Base-by-base conservation (phyloP, 2,329 filamentous ascomycete species). In the Hymenotorrendiella dingleyae region DNA sequence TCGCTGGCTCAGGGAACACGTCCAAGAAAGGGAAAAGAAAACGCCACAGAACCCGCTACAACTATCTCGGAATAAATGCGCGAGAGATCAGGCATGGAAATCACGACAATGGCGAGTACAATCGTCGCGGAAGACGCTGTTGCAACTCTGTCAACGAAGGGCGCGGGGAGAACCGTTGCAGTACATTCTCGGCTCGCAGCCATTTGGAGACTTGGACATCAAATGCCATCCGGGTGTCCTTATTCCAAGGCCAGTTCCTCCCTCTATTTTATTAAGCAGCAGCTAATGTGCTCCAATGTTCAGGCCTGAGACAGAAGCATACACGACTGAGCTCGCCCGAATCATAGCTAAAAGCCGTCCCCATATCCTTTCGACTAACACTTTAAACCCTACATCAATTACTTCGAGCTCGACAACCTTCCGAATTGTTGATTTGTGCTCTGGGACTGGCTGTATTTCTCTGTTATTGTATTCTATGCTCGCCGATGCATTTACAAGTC, bases 361-460 rank as follows among this genome's bases (percentile, higher is more conserved):
- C n/a, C n/a, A n/a, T n/a, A n/a, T n/a, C n/a, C n/a, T n/a, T n/a
- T n/a, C n/a, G n/a, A n/a, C n/a, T n/a, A n/a, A n/a, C n/a, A n/a
- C n/a, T n/a, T n/a, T n/a, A n/a, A n/a, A n/a, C n/a, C n/a, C n/a
- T n/a, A n/a, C n/a, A n/a, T n/a, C n/a, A n/a, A n/a, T n/a, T n/a
- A n/a, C n/a, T n/a, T n/a, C n/a, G n/a, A n/a, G n/a, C n/a, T n/a
- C n/a, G n/a, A n/a, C n/a, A n/a, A n/a, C n/a, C n/a, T n/a, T 94
- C 10, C 74, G 72, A 10, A 69, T 97, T 29, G 63, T 96, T 7
- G 93, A 98, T 62, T 70, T 96, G 22, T 97, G 93, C 63, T 90
- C 88, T 0, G 93, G 93, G 8, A 87, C 86, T 4, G 93, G 93
- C 4, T 96, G 91, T 65, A 94, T 97, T 49, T 76, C 88, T 0